These are phyloP conservation scores for Domatiomyces catenatus DNA, from an alignment of 2,329 filamentous ascomycete species.

Conservation along the genomic window DNA sequence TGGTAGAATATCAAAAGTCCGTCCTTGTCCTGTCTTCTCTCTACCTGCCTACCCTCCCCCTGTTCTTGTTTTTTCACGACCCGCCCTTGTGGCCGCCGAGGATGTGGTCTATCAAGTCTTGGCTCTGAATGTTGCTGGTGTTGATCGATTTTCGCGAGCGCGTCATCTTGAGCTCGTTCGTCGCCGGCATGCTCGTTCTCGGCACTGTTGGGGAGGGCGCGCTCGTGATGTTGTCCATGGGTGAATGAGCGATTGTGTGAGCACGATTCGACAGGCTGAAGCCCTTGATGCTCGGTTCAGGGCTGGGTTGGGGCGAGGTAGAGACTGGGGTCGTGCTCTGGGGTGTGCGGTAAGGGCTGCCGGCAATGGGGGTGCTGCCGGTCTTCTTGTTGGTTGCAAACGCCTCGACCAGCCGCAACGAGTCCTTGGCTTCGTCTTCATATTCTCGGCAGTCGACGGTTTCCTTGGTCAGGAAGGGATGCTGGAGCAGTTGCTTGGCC, in stretches of 20 bases:
- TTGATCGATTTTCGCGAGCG: background rate
- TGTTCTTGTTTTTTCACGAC: background rate
- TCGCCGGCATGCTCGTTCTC: background rate
- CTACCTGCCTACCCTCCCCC: no score
- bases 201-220: background rate
- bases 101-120: background rate
- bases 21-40: no score
- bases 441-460: background rate
- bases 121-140: background rate
- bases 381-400: background rate
- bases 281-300: background rate
- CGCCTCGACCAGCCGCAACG: background rate
- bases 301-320: background rate
- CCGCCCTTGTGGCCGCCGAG: background rate
- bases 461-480: conserved; percentile 21
- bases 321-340: background rate
- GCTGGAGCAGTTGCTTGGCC: conserved; percentile 23
- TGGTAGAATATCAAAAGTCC: no score
- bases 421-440: background rate
- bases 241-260: background rate
- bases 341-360: background rate
- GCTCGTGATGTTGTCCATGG: background rate
- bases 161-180: background rate
- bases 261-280: background rate
- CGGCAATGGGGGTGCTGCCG: background rate